Conservation (phyloP, 2,329 filamentous ascomycete genomes). For the Xylaria sp. region DNA sequence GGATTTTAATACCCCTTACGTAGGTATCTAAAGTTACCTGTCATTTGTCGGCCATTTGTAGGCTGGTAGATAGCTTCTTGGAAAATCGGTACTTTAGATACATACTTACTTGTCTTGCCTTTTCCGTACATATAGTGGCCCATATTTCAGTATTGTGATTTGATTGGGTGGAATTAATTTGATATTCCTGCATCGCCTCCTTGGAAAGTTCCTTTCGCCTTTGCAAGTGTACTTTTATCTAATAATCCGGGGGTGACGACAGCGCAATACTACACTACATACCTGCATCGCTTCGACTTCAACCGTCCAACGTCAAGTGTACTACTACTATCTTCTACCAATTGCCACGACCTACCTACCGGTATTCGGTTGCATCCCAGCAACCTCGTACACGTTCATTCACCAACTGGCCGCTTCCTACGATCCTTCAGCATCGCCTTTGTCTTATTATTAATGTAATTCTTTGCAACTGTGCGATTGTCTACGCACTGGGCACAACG, state of each 20-base stretch:
- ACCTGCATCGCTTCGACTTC: slow-evolving; percentile 13
- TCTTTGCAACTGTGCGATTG: slow-evolving; percentile 1
- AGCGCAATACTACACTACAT: slow-evolving; percentile 2
- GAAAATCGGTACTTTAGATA: too few relatives aligned
- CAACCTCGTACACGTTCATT: slow-evolving; percentile 27
- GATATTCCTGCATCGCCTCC: slow-evolving; percentile 23
- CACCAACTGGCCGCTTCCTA: slow-evolving; percentile 9
- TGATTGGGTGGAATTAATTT: slow-evolving; percentile 19
- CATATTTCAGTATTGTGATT: slow-evolving; percentile 12
- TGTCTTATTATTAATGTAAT: slow-evolving; percentile 16
- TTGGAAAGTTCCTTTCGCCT: background rate
- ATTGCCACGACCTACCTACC: background rate
- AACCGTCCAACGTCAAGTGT: slow-evolving; percentile 14
- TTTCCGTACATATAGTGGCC: slow-evolving; percentile 20
- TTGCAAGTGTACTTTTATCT: background rate
- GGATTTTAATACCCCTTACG: too few relatives aligned
- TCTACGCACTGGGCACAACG: slow-evolving; percentile 13
- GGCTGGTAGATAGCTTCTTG: too few relatives aligned
- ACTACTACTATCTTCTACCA: background rate
- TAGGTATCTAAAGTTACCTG: too few relatives aligned
- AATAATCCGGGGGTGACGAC: slow-evolving; percentile 18
- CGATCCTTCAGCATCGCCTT: background rate
- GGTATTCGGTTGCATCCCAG: slow-evolving; percentile 20
- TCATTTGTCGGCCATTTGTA: too few relatives aligned
- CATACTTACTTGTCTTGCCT: background rate